These are phyloP conservation scores for Aspergillus biplanus DNA, from an alignment of 495 filamentous ascomycete species.

Conservation along the genomic window DNA sequence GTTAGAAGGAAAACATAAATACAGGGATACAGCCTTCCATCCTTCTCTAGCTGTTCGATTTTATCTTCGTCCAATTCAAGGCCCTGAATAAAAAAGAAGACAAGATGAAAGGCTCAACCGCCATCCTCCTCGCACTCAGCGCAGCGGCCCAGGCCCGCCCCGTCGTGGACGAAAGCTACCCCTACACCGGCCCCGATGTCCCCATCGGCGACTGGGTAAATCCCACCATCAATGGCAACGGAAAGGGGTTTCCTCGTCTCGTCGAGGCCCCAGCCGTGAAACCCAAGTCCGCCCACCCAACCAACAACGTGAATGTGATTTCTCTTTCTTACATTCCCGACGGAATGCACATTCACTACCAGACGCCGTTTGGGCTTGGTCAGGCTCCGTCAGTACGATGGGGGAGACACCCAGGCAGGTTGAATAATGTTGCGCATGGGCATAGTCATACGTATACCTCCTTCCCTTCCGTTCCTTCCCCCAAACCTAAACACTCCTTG, in stretches of 20 bases:
- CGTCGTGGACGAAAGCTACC: constrained; percentile 27
- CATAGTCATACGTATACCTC: constrained; percentile 44
- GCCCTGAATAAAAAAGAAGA: neutral
- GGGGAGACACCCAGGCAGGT: constrained; percentile 34
- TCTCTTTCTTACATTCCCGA: constrained; percentile 50
- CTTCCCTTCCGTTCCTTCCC: no score
- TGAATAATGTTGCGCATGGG: constrained; percentile 39
- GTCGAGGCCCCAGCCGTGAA: constrained; percentile 59
- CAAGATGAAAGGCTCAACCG: constrained; percentile 25
- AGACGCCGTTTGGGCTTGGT: constrained; percentile 57
- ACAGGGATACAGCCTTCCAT: neutral
- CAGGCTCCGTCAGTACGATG: constrained; percentile 44
- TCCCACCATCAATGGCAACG: constrained; percentile 53
- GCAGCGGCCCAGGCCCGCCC: constrained; percentile 33
- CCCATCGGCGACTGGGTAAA: constrained; percentile 57
- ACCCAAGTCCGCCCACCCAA: constrained; percentile 41
- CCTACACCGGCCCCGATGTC: constrained; percentile 52
- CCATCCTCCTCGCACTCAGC: constrained; percentile 24
- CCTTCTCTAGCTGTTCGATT: neutral
- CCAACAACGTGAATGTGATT: constrained; percentile 60
- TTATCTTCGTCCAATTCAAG: neutral
- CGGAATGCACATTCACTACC: constrained; percentile 57
- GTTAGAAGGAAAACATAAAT: neutral
- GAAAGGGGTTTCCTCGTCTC: constrained; percentile 54
- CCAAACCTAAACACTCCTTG: no score